These are phyloP conservation scores for Thermochaetoides dissita DNA, from an alignment of 2,329 filamentous ascomycete species.

Conservation along the genomic window DNA sequence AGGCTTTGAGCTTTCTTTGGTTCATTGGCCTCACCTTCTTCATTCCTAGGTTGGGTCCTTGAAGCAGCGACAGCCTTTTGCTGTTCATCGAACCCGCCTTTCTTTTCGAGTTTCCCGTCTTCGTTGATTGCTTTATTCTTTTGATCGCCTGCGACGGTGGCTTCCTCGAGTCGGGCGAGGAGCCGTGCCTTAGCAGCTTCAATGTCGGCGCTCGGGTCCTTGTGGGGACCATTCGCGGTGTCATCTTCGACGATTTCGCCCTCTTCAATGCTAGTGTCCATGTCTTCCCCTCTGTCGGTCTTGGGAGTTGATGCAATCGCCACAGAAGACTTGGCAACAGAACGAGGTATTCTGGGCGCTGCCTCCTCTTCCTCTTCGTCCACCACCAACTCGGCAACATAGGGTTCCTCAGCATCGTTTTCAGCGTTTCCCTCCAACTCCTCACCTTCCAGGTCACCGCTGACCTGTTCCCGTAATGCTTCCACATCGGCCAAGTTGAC, in stretches of 20 bases:
- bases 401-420: too few relatives aligned
- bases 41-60: too few relatives aligned
- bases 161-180: conserved; percentile 28
- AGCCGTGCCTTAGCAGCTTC: conserved; percentile 35
- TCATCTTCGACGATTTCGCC: conserved; percentile 24
- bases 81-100: too few relatives aligned
- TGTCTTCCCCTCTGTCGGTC: conserved; percentile 8
- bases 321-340: conserved; percentile 1
- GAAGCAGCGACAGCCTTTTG: too few relatives aligned
- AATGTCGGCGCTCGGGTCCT: conserved; percentile 24
- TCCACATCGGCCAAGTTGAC: conserved; percentile 40
- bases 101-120: too few relatives aligned
- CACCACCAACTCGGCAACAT: conserved; percentile 5
- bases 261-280: conserved; percentile 22
- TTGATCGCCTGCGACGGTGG: conserved; percentile 11
- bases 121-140: conserved; percentile 5
- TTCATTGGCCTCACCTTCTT: too few relatives aligned
- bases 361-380: conserved; percentile 17
- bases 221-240: conserved; percentile 10
- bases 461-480: conserved; percentile 26
- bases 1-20: too few relatives aligned
- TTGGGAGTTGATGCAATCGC: not conserved
- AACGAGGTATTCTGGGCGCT: not conserved
- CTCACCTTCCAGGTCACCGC: conserved; percentile 20
- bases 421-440: conserved; percentile 10